These are phyloP conservation scores for Marchantia paleacea DNA, from an alignment of 225 moss, liverwort and hornwort species.

Conservation along the genomic window DNA sequence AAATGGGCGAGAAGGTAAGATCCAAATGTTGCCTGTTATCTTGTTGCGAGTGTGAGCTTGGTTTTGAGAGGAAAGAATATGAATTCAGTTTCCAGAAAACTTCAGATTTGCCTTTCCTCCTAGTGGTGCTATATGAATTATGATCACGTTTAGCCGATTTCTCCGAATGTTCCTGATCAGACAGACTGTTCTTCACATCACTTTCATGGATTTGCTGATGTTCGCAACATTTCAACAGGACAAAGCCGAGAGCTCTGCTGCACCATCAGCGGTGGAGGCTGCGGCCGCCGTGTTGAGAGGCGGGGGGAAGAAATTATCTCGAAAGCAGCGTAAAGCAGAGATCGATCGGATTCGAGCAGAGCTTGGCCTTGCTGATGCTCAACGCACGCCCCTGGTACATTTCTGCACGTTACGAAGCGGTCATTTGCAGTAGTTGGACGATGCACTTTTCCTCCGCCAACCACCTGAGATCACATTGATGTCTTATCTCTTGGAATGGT, in stretches of 20 bases:
- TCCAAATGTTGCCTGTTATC: neutral
- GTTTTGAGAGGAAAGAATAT: neutral
- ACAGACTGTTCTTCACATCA: too few species aligned
- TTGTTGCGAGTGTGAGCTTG: neutral
- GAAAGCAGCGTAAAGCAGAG: constrained; percentile 72
- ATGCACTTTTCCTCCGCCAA: neutral
- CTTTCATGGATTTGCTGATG: too few species aligned
- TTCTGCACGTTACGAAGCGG: neutral
- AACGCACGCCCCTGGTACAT: constrained; percentile 68
- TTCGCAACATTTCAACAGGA: constrained; percentile 19
- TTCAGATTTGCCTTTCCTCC: too few species aligned
- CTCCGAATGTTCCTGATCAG: too few species aligned
- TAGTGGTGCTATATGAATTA: too few species aligned
- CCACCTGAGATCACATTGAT: too few species aligned
- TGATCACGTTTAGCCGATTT: too few species aligned
- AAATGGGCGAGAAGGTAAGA: constrained; percentile 30
- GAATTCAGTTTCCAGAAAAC: neutral
- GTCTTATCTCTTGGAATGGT: too few species aligned
- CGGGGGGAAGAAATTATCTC: constrained; percentile 68
- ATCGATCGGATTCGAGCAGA: constrained; percentile 72
- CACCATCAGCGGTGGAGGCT: constrained; percentile 61
- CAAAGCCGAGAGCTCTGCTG: constrained; percentile 10
- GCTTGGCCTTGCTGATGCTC: constrained; percentile 77
- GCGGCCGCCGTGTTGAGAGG: constrained; percentile 71
- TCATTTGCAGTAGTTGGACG: too few species aligned